phyloP scores from a whole-genome alignment of 2,329 filamentous ascomycete species.

The Colletotrichum salicis region DNA sequence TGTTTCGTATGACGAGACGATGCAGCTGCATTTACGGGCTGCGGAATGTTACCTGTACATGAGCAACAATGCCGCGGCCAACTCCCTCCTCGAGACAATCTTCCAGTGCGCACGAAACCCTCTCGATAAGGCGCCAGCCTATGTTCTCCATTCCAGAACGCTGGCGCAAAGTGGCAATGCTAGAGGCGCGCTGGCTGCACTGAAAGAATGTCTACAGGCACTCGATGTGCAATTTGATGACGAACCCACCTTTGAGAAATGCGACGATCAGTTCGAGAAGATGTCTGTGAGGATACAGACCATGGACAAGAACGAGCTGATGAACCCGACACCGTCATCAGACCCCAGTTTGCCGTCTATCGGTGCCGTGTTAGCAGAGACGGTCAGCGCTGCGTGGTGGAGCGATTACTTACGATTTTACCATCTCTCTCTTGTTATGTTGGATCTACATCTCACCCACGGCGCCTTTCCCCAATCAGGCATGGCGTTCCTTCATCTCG shows the following conservation, averaged over 20 bases:
- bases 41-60: constrained; percentile 87
- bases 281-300: constrained; percentile 69
- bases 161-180: constrained; percentile 80
- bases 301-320: constrained; percentile 61
- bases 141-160: constrained; percentile 84
- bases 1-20: constrained; percentile 85
- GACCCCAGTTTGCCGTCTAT: constrained; percentile 70
- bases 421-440: constrained; percentile 73
- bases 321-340: constrained; percentile 54
- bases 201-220: constrained; percentile 77
- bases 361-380: constrained; percentile 77
- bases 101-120: constrained; percentile 76
- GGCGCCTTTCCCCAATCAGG: constrained; percentile 77
- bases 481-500: constrained; percentile 74
- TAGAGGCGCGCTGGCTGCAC: constrained; percentile 71
- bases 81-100: constrained; percentile 74
- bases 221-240: constrained; percentile 75
- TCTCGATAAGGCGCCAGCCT: constrained; percentile 85
- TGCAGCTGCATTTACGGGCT: constrained; percentile 80
- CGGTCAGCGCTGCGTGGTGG: constrained; percentile 79
- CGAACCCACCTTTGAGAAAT: constrained; percentile 77
- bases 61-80: constrained; percentile 75
- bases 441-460: constrained; percentile 71
- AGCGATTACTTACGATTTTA: constrained; percentile 78
- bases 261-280: constrained; percentile 78